A percentile compares a stretch with the other conserved stretches of the same genome.
phyloP scores from a whole-genome alignment of 2,329 filamentous ascomycete genomes.

The Hymenoscyphus scutula region DNA sequence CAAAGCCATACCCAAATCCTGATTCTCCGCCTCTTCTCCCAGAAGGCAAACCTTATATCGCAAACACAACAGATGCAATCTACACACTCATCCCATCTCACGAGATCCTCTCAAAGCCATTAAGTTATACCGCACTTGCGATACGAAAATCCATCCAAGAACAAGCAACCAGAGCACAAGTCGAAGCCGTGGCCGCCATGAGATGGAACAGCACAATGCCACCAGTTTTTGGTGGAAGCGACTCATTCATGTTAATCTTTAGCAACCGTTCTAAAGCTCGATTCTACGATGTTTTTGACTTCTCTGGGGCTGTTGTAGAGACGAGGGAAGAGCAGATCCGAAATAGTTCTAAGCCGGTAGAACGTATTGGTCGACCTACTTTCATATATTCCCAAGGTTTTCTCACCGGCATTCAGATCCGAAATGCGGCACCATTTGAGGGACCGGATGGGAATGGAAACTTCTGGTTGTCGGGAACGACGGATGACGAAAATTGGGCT shows the following conservation, averaged over 20 bases:
- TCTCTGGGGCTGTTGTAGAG: constrained; percentile 26
- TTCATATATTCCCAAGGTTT: constrained; percentile 13
- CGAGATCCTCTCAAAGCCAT: constrained; percentile 31
- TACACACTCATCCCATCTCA: constrained; percentile 27
- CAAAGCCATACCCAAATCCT: constrained; percentile 31
- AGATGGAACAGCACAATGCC: constrained; percentile 26
- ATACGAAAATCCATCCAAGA: constrained; percentile 38
- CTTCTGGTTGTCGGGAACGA: constrained; percentile 33
- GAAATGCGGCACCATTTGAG: constrained; percentile 26
- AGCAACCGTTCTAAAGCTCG: constrained; percentile 42
- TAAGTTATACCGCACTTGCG: constrained; percentile 32
- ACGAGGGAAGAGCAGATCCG: constrained; percentile 4
- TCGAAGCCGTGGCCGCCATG: constrained; percentile 38
- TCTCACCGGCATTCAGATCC: constrained; percentile 1
- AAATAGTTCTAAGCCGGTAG: not conserved
- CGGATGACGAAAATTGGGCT: constrained; percentile 28
- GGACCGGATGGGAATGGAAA: constrained; percentile 37
- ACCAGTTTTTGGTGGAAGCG: constrained; percentile 37
- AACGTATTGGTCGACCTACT: constrained; percentile 15
- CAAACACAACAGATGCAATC: constrained; percentile 32
- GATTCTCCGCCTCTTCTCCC: constrained; percentile 26
- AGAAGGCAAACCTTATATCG: constrained; percentile 28
- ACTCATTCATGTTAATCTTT: constrained; percentile 37
- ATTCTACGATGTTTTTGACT: constrained; percentile 40
- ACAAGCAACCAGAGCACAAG: constrained; percentile 38